Percentiles rank a stretch among this genome's conserved stretches.
Conservation (phyloP, 352 stramenopile species). For the Lagenidium sp. region DNA sequence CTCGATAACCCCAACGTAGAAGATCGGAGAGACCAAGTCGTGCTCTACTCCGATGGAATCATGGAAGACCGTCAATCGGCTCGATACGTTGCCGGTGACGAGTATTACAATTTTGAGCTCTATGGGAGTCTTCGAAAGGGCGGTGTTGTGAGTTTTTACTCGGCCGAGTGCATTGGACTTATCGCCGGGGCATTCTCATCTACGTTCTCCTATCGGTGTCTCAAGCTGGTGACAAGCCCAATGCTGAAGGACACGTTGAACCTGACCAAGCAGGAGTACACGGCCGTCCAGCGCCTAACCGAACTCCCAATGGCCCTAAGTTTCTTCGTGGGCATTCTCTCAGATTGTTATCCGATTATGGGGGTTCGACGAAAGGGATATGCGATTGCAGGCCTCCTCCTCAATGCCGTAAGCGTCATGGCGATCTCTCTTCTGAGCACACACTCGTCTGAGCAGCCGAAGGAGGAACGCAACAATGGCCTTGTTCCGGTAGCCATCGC, state of each 20-base stretch:
- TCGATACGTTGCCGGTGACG: slow-evolving; percentile 40
- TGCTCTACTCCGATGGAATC: too few species aligned
- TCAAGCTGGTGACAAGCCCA: not conserved
- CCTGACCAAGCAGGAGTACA: slow-evolving; percentile 17
- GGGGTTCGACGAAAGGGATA: slow-evolving; percentile 81
- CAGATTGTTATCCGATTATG: slow-evolving; percentile 82
- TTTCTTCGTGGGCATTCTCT: slow-evolving; percentile 80
- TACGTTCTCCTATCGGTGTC: slow-evolving; percentile 13
- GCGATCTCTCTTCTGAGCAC: slow-evolving; percentile 34
- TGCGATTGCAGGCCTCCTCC: slow-evolving; percentile 57
- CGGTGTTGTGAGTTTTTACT: slow-evolving; percentile 30
- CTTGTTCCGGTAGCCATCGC: not conserved
- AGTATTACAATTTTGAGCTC: slow-evolving; percentile 52
- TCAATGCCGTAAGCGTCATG: slow-evolving; percentile 24
- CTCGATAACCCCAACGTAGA: too few species aligned
- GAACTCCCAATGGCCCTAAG: slow-evolving; percentile 77
- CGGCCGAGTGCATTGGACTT: slow-evolving; percentile 40
- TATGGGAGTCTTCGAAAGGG: slow-evolving; percentile 42
- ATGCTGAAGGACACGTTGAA: slow-evolving; percentile 40
- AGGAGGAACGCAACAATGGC: not conserved
- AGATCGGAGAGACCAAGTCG: too few species aligned
- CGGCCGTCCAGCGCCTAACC: slow-evolving; percentile 32
- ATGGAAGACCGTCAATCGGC: too few species aligned
- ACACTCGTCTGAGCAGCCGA: slow-evolving; percentile 12
- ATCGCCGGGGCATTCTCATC: slow-evolving; percentile 39